A percentile compares a stretch with the other conserved stretches of the same genome.
These are phyloP conservation scores for Coniochaeta hoffmannii DNA, from an alignment of 2,329 filamentous ascomycete species.

Conservation along the genomic window DNA sequence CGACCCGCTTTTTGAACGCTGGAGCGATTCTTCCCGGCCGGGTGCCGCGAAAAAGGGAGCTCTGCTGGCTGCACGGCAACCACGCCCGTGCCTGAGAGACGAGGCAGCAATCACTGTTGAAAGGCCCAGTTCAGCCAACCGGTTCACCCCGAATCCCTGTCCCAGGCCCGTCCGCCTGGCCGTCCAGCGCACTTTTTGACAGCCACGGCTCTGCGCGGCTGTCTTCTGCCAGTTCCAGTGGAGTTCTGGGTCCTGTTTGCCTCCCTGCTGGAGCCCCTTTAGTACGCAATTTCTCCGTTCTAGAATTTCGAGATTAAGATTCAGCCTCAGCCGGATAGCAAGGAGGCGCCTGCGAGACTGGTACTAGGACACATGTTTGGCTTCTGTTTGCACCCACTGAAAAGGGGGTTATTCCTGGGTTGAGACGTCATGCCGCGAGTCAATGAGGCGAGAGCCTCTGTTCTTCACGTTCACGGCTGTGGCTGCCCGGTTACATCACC, in stretches of 20 bases:
- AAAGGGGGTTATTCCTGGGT: too few species aligned
- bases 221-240: background rate
- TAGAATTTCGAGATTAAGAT: background rate
- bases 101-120: background rate
- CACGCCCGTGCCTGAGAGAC: background rate
- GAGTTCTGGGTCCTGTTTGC: background rate
- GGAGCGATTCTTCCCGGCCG: constrained; percentile 45
- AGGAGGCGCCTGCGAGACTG: background rate
- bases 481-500: background rate
- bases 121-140: too few species aligned
- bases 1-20: constrained; percentile 30
- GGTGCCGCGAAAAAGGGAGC: background rate
- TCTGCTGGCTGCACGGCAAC: constrained; percentile 3
- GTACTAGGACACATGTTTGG: background rate
- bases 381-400: background rate
- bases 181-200: background rate
- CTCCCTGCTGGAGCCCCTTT: background rate
- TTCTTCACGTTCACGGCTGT: background rate
- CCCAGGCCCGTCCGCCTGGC: background rate
- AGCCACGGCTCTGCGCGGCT: background rate
- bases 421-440: background rate
- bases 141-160: constrained; percentile 1
- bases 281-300: background rate
- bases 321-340: background rate
- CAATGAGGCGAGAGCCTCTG: background rate